Base-by-base conservation (phyloP, 1,284 basidiomycete genomes). In the Ceratobasidium sp. region DNA sequence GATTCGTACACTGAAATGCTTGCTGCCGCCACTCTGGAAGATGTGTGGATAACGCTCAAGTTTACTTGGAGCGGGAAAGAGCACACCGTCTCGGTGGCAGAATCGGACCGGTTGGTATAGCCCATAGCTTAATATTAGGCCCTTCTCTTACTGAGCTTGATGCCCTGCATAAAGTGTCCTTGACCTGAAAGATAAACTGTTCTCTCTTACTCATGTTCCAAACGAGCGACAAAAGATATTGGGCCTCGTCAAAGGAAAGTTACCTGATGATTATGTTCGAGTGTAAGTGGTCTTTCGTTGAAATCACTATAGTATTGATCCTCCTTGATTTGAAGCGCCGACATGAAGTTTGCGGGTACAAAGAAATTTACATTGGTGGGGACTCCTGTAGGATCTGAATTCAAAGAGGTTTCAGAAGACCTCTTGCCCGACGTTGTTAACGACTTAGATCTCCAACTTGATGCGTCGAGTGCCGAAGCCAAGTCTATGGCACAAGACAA, bases 181-280 rank as follows among this genome's bases (percentile, higher is more conserved):
- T 77, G 91, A 92, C 77, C 80, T 92, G 76, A 91, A 91, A 81
- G 82, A 84, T 21, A 80, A 85, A 8, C 80, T 98, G 46, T 87
- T 90, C 75, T 85, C 83, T 41, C 80, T 95, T 72, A 97, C 95
- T 1, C 87, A 86, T 73, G 93, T 98, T 1, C 94, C 95, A 2
- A 87, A 90, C 30, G 92, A 93, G 76, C 85, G 94, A 18, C 94
- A 97, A 83, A 97, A 98, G 84, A 90, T 97, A 69, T 85, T 96
- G 14, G 94, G 94, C 0, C 82, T 97, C 32, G 89, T 92, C 44
- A 94, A 93, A 77, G 93, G 93, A 44, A 95, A 93, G 80, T 82
- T 96, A 13, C 92, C 93, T 4, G 83, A 87, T 1, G 92, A 95
- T 77, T 87, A 91, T 74, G 87, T 83, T 59, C 84, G 86, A 74